Base-by-base conservation (phyloP, 805 yeast genomes). In the Kuraishia molischiana region DNA sequence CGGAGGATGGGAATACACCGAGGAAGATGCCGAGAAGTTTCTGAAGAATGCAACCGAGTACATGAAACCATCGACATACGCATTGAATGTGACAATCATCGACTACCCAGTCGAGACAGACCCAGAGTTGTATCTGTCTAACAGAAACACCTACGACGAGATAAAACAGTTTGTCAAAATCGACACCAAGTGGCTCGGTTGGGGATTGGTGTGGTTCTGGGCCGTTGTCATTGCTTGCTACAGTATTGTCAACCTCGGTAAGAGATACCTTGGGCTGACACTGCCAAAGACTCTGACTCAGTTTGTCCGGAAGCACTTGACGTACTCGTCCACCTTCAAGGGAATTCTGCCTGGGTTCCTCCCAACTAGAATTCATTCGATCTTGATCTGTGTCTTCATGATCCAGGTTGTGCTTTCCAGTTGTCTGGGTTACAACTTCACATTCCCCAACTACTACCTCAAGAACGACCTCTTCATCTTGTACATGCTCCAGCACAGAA, bases 191-290 rank as follows among this genome's bases (percentile, higher is more conserved):
- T 38, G 62, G 50, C 61, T 53, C 36, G 66, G 62, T 11, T 64
- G 69, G 69, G 69, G 67, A n/a, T 49, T 53, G 34, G 50, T 64
- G 15, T 60, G 59, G 44, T 63, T 51, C 40, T 63, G 68, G 67
- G 50, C 45, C 0, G 43, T 56, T 5, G 44, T 63, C n/a, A 38
- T 64, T 18, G 10, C 47, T 1, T 29, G 56, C 3, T 61, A 56
- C 0, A 50, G 61, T 2, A 3, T 56, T 2, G 34, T 44, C 38
- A 62, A 64, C 37, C 13, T 38, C 31, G 34, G 34, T 18, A 15
- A 15, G 5, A 29, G 29, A 14, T 26, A 18, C 20, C 9, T 39
- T n/a, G 31, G 29, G 17, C 14, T 28, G 6, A 9, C 13, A 11
- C 6, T 14, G 13, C 31, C 31, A 5, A 28, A 14, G 13, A 28